These are phyloP conservation scores for Metschnikowia peoriensis DNA, from an alignment of 805 yeast species.

Conservation along the genomic window DNA sequence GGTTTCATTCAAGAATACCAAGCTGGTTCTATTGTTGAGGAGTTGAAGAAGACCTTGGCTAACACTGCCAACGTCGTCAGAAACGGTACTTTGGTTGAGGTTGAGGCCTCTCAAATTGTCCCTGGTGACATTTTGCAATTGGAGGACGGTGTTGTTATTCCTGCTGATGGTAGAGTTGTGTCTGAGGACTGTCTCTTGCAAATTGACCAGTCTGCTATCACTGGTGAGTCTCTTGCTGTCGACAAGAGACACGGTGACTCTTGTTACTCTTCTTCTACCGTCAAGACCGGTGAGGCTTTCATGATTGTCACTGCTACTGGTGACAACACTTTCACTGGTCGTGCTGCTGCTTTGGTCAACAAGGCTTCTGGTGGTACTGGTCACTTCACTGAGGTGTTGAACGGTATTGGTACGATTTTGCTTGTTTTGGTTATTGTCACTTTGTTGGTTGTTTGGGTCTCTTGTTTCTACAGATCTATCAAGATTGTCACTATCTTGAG, in stretches of 20 bases:
- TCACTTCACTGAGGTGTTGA: conserved; percentile 96
- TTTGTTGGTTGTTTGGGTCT: conserved; percentile 85
- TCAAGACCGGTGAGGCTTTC: conserved; percentile 92
- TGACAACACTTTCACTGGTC: conserved; percentile 93
- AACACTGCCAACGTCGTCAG: conserved; percentile 84
- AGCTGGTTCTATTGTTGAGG: conserved; percentile 97
- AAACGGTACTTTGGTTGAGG: conserved; percentile 73
- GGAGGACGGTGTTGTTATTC: conserved; percentile 91
- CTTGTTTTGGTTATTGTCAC: conserved; percentile 86
- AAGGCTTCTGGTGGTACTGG: conserved; percentile 91
- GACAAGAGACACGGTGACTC: conserved; percentile 88
- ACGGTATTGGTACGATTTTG: conserved; percentile 94
- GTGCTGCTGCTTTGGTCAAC: conserved; percentile 96
- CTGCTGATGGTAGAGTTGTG: conserved; percentile 89
- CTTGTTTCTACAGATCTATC: conserved; percentile 91
- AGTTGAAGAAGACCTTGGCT: conserved; percentile 91
- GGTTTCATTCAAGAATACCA: conserved; percentile 98
- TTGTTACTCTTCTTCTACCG: conserved; percentile 88
- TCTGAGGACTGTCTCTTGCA: conserved; percentile 84
- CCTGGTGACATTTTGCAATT: conserved; percentile 93
- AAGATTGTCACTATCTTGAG: conserved; percentile 84
- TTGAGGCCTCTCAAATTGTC: conserved; percentile 81
- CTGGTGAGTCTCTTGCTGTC: conserved; percentile 96
- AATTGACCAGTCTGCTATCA: conserved; percentile 94
- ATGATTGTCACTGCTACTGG: conserved; percentile 95